Percentiles rank a stretch among this genome's conserved stretches.
Conservation (phyloP, 169 alveolate genomes). For the Eimeria sp. region DNA sequence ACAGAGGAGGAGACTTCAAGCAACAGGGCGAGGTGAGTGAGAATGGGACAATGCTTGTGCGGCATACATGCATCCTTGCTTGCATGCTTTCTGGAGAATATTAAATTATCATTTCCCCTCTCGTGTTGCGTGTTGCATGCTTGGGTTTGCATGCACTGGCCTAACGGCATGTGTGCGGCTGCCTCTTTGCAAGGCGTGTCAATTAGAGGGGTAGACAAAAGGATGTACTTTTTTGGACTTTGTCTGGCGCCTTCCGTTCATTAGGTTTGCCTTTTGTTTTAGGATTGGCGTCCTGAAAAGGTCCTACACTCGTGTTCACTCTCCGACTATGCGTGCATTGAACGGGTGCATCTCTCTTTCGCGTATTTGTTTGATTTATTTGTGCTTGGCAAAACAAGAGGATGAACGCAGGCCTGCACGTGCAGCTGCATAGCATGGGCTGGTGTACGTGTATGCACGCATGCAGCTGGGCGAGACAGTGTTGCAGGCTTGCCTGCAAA, state of each 20-base stretch:
- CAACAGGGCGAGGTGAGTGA: conserved; percentile 83
- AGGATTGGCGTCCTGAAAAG: not conserved
- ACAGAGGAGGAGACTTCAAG: conserved; percentile 83
- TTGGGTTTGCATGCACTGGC: conserved; percentile 24
- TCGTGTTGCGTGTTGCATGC: conserved; percentile 32
- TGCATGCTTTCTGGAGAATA: too few relatives aligned
- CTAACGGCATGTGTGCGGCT: conserved; percentile 28
- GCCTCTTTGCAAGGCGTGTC: not conserved
- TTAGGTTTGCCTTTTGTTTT: too few relatives aligned
- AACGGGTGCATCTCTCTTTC: not conserved
- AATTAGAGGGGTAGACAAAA: not conserved
- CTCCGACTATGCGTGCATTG: not conserved
- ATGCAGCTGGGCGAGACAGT: not conserved
- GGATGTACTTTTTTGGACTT: not conserved
- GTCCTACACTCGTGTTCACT: not conserved
- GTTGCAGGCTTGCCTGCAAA: not conserved
- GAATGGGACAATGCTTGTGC: not conserved
- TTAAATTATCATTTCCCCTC: not conserved
- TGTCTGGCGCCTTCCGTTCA: not conserved
- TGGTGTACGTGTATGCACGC: not conserved
- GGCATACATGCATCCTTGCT: not conserved
- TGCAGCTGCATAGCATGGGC: not conserved
- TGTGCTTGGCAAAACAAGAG: not conserved
- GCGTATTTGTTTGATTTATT: not conserved
- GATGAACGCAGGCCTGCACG: not conserved